Base-by-base conservation (phyloP, 2,329 filamentous ascomycete species). In the Aspergillus alliaceus region DNA sequence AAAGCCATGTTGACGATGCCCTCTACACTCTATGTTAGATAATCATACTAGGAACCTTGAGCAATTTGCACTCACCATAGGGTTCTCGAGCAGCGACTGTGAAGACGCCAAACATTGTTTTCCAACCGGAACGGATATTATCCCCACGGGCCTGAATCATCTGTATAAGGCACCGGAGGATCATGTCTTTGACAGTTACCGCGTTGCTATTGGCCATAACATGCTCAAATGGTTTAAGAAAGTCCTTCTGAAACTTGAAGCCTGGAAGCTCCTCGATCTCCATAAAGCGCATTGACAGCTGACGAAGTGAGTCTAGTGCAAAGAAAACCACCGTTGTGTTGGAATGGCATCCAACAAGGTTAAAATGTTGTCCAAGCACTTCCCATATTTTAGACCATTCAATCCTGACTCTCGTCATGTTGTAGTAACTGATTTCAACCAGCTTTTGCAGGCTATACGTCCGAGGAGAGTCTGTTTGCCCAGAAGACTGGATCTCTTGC, bases 201-300 rank as follows among this genome's bases (percentile, higher is more conserved):
- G 95, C 91, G 62, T 83, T 91, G 40, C 92, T 95, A 72, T 99
- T 98, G 57, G 90, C 88, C 79, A 99, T 91, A 66, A 99, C 92
- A 73, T 98, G 91, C 77, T 99, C 93, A 67, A 99, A 99, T 0
- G 96, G 95, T 75, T 97, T 98, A 53, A 99, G 78, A 73, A 99
- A 99, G 72, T 99, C 93, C 73, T 99, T 99, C 69, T 99, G 95
- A 71, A 99, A 99, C 75, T 98, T 98, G 84, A 99, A 99, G 69
- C 96, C 95, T 1, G 95, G 91, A 65, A 99, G 77, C 74, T 99
- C 95, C 72, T 96, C 95, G 59, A 98, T 92, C 75, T 99, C 95
- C 90, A 99, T 90, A 72, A 99, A 99, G 18, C 93, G 89, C 93
- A 99, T 98, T 0, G 93, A 97, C 39, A 99, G 79, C 73, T 99